phyloP scores from a whole-genome alignment of 441 rosid genomes.

The Geranium incanum region DNA sequence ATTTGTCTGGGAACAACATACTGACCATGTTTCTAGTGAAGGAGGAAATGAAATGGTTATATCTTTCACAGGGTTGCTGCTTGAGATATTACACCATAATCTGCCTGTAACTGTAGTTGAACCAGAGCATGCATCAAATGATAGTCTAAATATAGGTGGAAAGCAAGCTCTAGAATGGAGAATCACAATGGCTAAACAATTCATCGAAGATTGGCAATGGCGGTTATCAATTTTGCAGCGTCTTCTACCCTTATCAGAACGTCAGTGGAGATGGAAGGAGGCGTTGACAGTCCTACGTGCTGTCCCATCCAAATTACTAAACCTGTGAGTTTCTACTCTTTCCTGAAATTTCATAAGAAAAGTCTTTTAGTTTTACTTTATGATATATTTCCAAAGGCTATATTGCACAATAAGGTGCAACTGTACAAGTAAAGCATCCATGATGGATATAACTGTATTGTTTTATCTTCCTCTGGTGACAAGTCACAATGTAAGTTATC shows the following conservation, averaged over 20 bases:
- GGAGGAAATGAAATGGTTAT: constrained; percentile 68
- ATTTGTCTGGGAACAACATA: constrained; percentile 34
- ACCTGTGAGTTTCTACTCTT: constrained; percentile 57
- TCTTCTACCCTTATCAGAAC: constrained; percentile 84
- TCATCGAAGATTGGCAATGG: constrained; percentile 98
- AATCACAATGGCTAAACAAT: constrained; percentile 57
- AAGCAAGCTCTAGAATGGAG: constrained; percentile 93
- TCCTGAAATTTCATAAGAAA: constrained; percentile 21
- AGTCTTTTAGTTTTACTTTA: constrained; percentile 4
- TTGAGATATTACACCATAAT: constrained; percentile 56
- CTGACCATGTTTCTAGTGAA: constrained; percentile 41
- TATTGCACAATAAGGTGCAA: constrained; percentile 1
- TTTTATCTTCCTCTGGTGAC: background rate
- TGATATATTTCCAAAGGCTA: background rate
- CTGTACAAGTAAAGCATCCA: background rate
- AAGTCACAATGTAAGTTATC: background rate
- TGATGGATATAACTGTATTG: background rate
- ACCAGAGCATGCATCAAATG: constrained; percentile 49
- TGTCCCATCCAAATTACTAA: constrained; percentile 90
- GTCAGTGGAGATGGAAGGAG: constrained; percentile 90
- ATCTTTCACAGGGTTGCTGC: constrained; percentile 70
- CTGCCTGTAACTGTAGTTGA: constrained; percentile 55
- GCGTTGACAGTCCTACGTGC: constrained; percentile 86
- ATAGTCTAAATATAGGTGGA: constrained; percentile 44
- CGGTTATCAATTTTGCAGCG: constrained; percentile 84